Evolutionary conservation across 805 yeast species (phyloP).

Genomic region (Wickerhamomyces silvicola): DNA sequence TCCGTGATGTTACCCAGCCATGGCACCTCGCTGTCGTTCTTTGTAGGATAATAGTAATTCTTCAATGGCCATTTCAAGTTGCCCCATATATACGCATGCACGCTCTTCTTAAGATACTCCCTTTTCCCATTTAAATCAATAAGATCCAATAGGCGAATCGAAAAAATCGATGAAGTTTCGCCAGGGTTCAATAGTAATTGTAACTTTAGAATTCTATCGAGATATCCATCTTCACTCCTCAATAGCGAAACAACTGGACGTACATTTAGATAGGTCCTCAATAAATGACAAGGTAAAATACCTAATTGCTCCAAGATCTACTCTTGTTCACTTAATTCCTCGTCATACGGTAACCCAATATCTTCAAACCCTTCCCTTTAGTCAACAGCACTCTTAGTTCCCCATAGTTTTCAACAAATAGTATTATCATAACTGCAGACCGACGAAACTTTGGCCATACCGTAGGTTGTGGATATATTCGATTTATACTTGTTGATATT

Average conservation of each 20-base stretch:
- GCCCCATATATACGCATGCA: slow-evolving; percentile 53
- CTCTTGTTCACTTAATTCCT: slow-evolving; percentile 37
- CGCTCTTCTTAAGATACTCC: slow-evolving; percentile 27
- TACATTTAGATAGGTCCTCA: slow-evolving; percentile 78
- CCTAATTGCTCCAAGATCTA: slow-evolving; percentile 54
- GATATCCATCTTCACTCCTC: slow-evolving; percentile 25
- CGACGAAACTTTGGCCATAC: slow-evolving; percentile 73
- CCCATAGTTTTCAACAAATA: slow-evolving; percentile 66
- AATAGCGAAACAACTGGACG: slow-evolving; percentile 72
- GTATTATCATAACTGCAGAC: slow-evolving; percentile 70
- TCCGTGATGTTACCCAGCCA: slow-evolving; percentile 63
- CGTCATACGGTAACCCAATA: slow-evolving; percentile 61
- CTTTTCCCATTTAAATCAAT: slow-evolving; percentile 20
- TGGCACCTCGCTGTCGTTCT: slow-evolving; percentile 45
- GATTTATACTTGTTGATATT: slow-evolving; percentile 14
- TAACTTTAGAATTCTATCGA: slow-evolving; percentile 24
- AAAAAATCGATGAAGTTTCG: slow-evolving; percentile 64
- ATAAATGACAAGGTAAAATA: slow-evolving; percentile 70
- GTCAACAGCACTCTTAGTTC: slow-evolving; percentile 77
- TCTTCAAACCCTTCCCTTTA: slow-evolving; percentile 82
- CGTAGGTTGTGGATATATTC: slow-evolving; percentile 26
- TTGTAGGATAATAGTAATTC: slow-evolving; percentile 54
- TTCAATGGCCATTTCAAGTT: slow-evolving; percentile 62
- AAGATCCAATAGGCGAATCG: slow-evolving; percentile 63
- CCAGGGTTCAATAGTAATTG: slow-evolving; percentile 62